Conservation (phyloP, 2,329 filamentous ascomycete genomes). For the Ophiosphaerella herpotricha region DNA sequence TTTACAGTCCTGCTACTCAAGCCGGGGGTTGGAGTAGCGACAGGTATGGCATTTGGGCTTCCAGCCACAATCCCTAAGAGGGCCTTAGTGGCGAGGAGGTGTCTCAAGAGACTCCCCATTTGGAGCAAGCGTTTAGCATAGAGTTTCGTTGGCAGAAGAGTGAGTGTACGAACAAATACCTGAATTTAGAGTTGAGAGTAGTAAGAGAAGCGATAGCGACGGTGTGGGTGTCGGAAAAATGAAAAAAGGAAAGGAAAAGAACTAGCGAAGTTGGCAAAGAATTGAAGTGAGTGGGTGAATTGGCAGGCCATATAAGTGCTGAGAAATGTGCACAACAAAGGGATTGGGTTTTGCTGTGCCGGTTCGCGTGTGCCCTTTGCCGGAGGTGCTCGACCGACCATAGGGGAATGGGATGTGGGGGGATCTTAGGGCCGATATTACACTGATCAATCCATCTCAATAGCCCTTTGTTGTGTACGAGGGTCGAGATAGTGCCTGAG, state of each 20-base stretch:
- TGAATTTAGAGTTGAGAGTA: background rate
- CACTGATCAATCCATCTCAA: too few species aligned
- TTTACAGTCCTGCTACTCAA: background rate
- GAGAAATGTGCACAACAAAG: background rate
- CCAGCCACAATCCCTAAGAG: constrained; percentile 1
- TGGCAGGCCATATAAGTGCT: constrained; percentile 1
- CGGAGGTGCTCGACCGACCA: too few species aligned
- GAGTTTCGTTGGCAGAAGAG: constrained; percentile 5
- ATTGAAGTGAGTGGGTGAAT: background rate
- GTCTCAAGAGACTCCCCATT: constrained; percentile 7
- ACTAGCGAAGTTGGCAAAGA: constrained; percentile 5
- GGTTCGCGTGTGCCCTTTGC: too few species aligned
- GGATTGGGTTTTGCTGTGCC: too few species aligned
- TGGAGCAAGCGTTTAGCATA: background rate
- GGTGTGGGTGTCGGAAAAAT: background rate
- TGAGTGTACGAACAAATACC: background rate
- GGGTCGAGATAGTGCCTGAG: too few species aligned
- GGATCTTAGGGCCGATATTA: too few species aligned
- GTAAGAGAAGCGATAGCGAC: background rate
- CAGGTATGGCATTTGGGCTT: background rate
- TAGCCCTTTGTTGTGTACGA: too few species aligned
- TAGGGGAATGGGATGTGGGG: too few species aligned
- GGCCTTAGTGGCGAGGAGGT: constrained; percentile 2
- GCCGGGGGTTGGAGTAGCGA: background rate
- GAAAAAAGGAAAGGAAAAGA: constrained; percentile 1